Evolutionary conservation across 495 filamentous ascomycete genomes (phyloP).

Genomic region (Aspergillus steynii): DNA sequence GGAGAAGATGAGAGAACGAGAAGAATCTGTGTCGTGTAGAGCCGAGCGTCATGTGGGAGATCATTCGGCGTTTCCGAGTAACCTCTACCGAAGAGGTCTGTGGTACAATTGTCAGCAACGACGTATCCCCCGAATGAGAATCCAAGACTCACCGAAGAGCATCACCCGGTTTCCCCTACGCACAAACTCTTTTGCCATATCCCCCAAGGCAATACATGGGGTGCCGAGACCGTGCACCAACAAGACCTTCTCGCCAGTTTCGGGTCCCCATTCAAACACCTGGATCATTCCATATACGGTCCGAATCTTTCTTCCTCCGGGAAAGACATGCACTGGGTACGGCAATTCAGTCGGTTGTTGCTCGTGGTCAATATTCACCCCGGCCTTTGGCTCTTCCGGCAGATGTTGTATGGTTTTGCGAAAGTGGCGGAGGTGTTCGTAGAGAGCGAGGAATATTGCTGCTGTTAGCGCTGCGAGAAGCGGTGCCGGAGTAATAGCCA

Average conservation of each 20-base stretch:
- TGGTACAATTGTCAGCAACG: background rate
- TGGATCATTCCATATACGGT: constrained; percentile 4
- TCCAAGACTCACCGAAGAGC: constrained; percentile 1
- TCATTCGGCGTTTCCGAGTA: constrained; percentile 7
- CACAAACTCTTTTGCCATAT: constrained; percentile 9
- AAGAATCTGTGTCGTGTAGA: constrained; percentile 9
- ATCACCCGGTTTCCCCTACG: constrained; percentile 4
- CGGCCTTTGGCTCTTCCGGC: too few relatives aligned
- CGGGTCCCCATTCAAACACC: constrained; percentile 10
- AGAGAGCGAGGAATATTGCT: too few relatives aligned
- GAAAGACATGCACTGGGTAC: constrained; percentile 4
- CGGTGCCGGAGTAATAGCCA: too few relatives aligned
- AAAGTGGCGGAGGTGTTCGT: too few relatives aligned
- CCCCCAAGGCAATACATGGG: constrained; percentile 2
- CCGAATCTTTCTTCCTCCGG: background rate
- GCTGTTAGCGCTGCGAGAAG: too few relatives aligned
- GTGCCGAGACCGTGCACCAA: constrained; percentile 4
- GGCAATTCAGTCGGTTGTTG: background rate
- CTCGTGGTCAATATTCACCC: too few relatives aligned
- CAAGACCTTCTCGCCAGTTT: constrained; percentile 1
- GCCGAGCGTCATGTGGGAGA: constrained; percentile 1
- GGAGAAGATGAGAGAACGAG: constrained; percentile 7
- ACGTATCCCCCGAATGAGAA: background rate
- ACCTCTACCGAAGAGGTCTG: constrained; percentile 9
- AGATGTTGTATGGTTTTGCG: too few relatives aligned